Evolutionary conservation across 2,329 filamentous ascomycete genomes (phyloP), one percentile per base, ranked within the genome.

Genomic region (Epichloe aotearoae): DNA sequence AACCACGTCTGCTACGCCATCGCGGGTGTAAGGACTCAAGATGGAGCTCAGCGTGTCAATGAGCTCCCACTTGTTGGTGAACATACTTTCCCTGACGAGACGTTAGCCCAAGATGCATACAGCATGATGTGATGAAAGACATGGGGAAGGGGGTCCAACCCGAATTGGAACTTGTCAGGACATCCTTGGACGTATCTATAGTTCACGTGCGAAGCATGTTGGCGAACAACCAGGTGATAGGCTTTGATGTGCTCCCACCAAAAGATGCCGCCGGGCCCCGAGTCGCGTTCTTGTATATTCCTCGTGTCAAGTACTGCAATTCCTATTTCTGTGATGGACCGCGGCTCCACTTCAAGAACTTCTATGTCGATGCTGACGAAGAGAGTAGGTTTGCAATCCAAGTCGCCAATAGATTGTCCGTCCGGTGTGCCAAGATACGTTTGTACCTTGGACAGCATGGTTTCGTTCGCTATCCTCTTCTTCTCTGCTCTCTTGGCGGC

Each of bases 301-400:
- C 65, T 58, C 1, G 85, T 89, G 62, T 97, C 89, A 0, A 97
- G 72, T 3, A 83, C 82, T 1, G 88, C 83, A 40, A 98, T 73
- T 1, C 93, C 93, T 39, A 98, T 74, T 65, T 98, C 93, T 0
- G 90, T 95, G 52, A 97, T 76, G 12, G 78, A 71, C 36, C 74
- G 70, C 12, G 80, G 77, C 43, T 78, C 72, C 20, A 69, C 67
- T 64, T 98, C 93, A 52, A 83, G 87, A 1, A 84, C 82, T 65
- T 98, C 93, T 34, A 93, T 71, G 59, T 98, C 93, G 43, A 97
- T 73, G 54, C 78, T 81, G 52, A 95, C 72, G 57, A 96, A 84
- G 7, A 94, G 73, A 5, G 61, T 57, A 20, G 46, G 45, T 19
- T 41, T 62, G 54, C 47, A 46, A 6, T 47, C 53, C 12, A 23